A percentile compares a stretch with the other conserved stretches of the same genome.
Evolutionary conservation across 2,329 filamentous ascomycete species (phyloP).

Genomic region (Exophiala calicioides): DNA sequence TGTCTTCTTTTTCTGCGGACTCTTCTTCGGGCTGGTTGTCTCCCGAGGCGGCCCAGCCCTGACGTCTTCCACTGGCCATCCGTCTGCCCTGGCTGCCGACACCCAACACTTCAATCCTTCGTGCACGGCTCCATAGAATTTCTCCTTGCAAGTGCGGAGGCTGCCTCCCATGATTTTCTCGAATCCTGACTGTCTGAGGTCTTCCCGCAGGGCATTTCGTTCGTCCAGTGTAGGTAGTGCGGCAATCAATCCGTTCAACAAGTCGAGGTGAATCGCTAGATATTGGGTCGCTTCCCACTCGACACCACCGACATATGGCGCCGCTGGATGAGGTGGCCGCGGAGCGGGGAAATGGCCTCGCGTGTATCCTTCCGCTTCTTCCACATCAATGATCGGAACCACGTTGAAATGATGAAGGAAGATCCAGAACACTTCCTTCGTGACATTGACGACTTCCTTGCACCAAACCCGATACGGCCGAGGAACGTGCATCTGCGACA

Average conservation of each 20-base stretch:
- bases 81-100: conserved; percentile 80
- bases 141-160: conserved; percentile 91
- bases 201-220: conserved; percentile 75
- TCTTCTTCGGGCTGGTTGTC: conserved; percentile 44
- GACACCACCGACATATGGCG: conserved; percentile 93
- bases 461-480: conserved; percentile 92
- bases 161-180: conserved; percentile 86
- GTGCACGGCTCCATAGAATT: conserved; percentile 92
- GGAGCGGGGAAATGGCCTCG: conserved; percentile 78
- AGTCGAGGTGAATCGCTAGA: conserved; percentile 85
- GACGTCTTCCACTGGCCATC: conserved; percentile 81
- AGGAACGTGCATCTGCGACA: conserved; percentile 82
- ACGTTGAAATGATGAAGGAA: conserved; percentile 94
- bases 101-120: conserved; percentile 89
- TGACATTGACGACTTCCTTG: conserved; percentile 87
- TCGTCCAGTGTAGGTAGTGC: conserved; percentile 69
- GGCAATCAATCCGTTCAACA: conserved; percentile 86
- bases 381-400: conserved; percentile 55
- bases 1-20: conserved; percentile 52
- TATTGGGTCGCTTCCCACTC: conserved; percentile 99
- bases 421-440: conserved; percentile 99
- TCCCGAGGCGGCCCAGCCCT: conserved; percentile 54
- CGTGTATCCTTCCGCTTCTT: conserved; percentile 36
- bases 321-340: conserved; percentile 85
- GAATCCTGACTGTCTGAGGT: conserved; percentile 81